Conservation (phyloP, 768 basidiomycete genomes). For the Strobilomyces dryophilus region DNA sequence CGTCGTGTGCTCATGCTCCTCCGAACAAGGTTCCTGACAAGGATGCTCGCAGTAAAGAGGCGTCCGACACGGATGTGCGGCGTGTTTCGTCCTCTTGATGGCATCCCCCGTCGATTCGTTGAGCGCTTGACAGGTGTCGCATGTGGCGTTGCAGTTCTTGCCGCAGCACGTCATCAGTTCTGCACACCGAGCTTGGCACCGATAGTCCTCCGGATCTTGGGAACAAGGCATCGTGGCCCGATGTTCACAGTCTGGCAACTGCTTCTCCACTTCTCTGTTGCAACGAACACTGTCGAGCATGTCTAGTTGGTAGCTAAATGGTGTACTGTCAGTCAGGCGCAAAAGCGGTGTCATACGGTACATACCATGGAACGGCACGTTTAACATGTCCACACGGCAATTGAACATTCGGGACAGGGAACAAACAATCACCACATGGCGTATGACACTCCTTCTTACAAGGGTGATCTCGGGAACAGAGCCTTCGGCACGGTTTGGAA, state of each 20-base stretch:
- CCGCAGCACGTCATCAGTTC: slow-evolving; percentile 50
- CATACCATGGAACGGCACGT: slow-evolving; percentile 47
- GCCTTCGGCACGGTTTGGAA: slow-evolving; percentile 42
- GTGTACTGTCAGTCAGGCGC: not conserved
- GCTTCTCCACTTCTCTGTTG: slow-evolving; percentile 37
- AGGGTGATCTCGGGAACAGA: slow-evolving; percentile 56
- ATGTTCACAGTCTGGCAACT: slow-evolving; percentile 54
- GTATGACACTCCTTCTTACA: slow-evolving; percentile 49
- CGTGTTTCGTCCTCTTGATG: slow-evolving; percentile 35
- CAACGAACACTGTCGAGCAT: slow-evolving; percentile 43
- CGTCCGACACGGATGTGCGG: slow-evolving; percentile 47
- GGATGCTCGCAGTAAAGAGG: slow-evolving; percentile 52
- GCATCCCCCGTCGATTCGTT: not conserved
- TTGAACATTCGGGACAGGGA: slow-evolving; percentile 40
- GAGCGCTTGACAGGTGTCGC: slow-evolving; percentile 44
- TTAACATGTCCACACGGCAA: slow-evolving; percentile 58
- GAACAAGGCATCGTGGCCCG: slow-evolving; percentile 43
- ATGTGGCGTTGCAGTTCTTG: slow-evolving; percentile 44
- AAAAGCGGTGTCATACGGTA: not conserved
- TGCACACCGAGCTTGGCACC: slow-evolving; percentile 42
- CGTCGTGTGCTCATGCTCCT: slow-evolving; percentile 44
- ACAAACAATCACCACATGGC: slow-evolving; percentile 50
- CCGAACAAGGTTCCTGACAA: slow-evolving; percentile 48
- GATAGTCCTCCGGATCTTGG: slow-evolving; percentile 34
- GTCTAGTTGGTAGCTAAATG: slow-evolving; percentile 43